A percentile compares a stretch with the other conserved stretches of the same genome.
These are phyloP conservation scores for Halenospora varia DNA, from an alignment of 495 filamentous ascomycete species.

Conservation along the genomic window DNA sequence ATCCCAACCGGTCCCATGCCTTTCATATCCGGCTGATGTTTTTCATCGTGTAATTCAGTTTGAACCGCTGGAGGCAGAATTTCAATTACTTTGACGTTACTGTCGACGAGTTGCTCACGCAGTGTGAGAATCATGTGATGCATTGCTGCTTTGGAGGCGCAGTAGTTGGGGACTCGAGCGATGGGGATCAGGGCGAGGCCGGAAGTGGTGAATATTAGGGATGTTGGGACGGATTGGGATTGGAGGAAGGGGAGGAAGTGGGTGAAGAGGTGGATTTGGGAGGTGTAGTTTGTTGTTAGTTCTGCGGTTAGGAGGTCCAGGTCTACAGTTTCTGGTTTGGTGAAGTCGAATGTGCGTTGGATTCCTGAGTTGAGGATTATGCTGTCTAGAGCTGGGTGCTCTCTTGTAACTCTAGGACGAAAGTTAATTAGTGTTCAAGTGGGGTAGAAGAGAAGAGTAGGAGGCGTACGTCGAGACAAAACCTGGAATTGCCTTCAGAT, in stretches of 20 bases:
- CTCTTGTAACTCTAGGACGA: constrained; percentile 43
- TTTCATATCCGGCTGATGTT: constrained; percentile 39
- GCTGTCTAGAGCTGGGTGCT: constrained; percentile 53
- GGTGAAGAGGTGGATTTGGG: constrained; percentile 55
- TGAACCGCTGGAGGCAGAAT: constrained; percentile 64
- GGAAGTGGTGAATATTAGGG: constrained; percentile 31
- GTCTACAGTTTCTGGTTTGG: constrained; percentile 52
- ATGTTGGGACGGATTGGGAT: constrained; percentile 4
- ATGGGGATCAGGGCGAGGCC: constrained; percentile 53
- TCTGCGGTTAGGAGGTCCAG: constrained; percentile 50
- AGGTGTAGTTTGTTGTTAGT: constrained; percentile 63
- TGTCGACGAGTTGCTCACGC: constrained; percentile 50
- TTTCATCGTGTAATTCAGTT: constrained; percentile 55
- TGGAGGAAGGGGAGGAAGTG: constrained; percentile 63
- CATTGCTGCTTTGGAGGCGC: constrained; percentile 55
- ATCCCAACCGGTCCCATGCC: constrained; percentile 46
- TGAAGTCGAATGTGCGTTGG: constrained; percentile 56
- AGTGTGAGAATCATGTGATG: constrained; percentile 53
- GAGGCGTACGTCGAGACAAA: constrained; percentile 48
- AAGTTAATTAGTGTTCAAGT: neutral
- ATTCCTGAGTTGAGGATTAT: constrained; percentile 57
- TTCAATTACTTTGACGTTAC: constrained; percentile 56
- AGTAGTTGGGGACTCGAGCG: constrained; percentile 48
- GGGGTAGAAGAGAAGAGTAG: neutral
- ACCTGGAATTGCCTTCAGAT: constrained; percentile 51